Percentiles rank a stretch among this genome's conserved stretches.
Conservation (phyloP, 129 eudicot species). For the Artemisia annua region DNA sequence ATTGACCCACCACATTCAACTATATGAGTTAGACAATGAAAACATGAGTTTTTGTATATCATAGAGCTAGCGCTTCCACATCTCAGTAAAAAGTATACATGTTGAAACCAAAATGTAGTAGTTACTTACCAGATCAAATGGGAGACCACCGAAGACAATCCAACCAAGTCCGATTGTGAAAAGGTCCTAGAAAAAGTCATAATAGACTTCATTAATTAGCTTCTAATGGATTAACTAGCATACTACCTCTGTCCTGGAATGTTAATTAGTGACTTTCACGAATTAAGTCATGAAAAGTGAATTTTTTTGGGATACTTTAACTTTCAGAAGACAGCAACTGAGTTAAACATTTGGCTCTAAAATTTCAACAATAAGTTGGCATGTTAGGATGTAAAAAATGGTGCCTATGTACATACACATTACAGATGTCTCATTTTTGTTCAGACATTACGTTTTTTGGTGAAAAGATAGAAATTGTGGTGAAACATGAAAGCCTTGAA, state of each 20-base stretch:
- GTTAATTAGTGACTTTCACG: neutral
- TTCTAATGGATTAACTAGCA: neutral
- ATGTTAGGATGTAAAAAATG: neutral
- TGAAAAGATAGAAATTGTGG: too few species aligned
- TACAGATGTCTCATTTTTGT: too few species aligned
- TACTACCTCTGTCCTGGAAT: neutral
- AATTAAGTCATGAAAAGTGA: neutral
- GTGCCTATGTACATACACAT: neutral
- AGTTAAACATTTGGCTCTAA: neutral
- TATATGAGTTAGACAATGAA: constrained; percentile 9
- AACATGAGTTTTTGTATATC: neutral
- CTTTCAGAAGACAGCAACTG: too few species aligned
- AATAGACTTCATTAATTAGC: neutral
- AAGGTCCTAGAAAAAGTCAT: constrained; percentile 40
- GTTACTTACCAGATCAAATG: constrained; percentile 46
- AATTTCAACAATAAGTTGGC: neutral
- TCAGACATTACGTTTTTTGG: neutral
- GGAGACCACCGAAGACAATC: constrained; percentile 69
- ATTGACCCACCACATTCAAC: constrained; percentile 48
- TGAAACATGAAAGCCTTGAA: too few species aligned
- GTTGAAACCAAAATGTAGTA: neutral
- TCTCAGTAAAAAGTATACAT: neutral
- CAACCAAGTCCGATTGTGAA: constrained; percentile 67
- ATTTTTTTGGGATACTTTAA: neutral
- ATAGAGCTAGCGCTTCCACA: neutral